Conservation (phyloP, 2,329 filamentous ascomycete species). For the Fragosphaeria purpurea region DNA sequence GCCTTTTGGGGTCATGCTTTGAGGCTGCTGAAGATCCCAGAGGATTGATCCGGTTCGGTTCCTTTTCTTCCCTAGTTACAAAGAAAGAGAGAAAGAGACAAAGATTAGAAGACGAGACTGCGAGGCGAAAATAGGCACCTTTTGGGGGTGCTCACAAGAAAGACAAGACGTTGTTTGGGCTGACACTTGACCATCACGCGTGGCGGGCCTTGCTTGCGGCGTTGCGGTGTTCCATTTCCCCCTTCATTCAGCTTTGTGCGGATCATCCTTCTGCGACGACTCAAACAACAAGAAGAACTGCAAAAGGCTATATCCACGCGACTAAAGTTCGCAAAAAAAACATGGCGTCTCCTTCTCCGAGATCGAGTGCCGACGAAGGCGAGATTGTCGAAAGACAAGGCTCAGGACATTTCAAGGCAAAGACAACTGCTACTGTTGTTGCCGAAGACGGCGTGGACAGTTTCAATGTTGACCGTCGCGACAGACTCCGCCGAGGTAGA, state of each 20-base stretch:
- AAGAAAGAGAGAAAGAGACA: neutral
- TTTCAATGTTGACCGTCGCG: conserved; percentile 83
- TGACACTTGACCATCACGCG: conserved; percentile 8
- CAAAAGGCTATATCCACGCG: neutral
- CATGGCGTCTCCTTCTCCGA: conserved; percentile 22
- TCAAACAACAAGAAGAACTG: neutral
- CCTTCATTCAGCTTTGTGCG: conserved; percentile 8
- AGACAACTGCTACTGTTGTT: conserved; percentile 48
- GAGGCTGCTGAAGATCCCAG: conserved; percentile 15
- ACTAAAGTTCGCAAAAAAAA: conserved; percentile 2
- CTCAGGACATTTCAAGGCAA: conserved; percentile 65
- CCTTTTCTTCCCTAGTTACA: conserved; percentile 7
- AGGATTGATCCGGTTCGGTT: conserved; percentile 22
- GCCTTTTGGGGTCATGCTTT: conserved; percentile 13
- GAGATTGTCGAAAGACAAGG: conserved; percentile 66
- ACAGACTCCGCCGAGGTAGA: conserved; percentile 61
- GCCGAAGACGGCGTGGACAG: conserved; percentile 49
- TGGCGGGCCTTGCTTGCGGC: neutral
- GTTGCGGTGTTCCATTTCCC: conserved; percentile 14
- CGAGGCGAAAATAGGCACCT: too few relatives aligned
- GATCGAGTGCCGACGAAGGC: conserved; percentile 69
- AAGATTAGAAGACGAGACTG: neutral
- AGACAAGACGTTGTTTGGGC: conserved; percentile 5
- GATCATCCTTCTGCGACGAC: conserved; percentile 13
- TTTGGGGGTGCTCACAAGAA: too few relatives aligned